Evolutionary conservation across 805 yeast species (phyloP).

Genomic region (Cyberlindnera lachancei): DNA sequence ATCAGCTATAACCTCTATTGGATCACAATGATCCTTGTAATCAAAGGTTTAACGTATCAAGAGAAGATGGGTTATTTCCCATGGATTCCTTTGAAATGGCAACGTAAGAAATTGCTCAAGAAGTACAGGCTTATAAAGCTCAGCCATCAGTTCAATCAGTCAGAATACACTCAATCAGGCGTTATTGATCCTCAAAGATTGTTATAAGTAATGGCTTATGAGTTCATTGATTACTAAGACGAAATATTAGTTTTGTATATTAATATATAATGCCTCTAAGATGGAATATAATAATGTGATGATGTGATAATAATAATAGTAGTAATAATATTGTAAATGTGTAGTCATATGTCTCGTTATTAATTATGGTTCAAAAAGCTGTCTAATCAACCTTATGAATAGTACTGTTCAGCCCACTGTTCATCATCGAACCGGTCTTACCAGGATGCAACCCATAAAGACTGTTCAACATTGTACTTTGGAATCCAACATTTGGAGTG

Average conservation of each 20-base stretch:
- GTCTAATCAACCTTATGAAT: too few relatives aligned
- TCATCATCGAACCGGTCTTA: too few relatives aligned
- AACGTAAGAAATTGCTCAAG: slow-evolving; percentile 42
- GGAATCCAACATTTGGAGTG: slow-evolving; percentile 17
- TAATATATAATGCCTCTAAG: too few relatives aligned
- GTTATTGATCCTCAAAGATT: too few relatives aligned
- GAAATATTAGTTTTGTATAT: too few relatives aligned
- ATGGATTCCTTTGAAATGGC: slow-evolving; percentile 53
- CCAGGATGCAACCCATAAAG: slow-evolving; percentile 22
- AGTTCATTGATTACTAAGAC: too few relatives aligned
- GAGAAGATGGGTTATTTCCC: slow-evolving; percentile 56
- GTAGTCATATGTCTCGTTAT: too few relatives aligned
- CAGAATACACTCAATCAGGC: neutral
- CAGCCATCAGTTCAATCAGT: slow-evolving; percentile 8
- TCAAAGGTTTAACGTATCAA: slow-evolving; percentile 41
- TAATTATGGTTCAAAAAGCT: neutral
- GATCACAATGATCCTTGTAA: slow-evolving; percentile 39
- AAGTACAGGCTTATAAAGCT: slow-evolving; percentile 19
- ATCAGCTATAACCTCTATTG: slow-evolving; percentile 66
- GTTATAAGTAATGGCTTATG: too few relatives aligned
- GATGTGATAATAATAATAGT: too few relatives aligned
- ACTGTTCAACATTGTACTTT: slow-evolving; percentile 16
- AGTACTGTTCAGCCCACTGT: too few relatives aligned
- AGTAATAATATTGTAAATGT: too few relatives aligned
- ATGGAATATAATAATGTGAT: too few relatives aligned